A percentile compares a stretch with the other conserved stretches of the same genome.
phyloP scores from a whole-genome alignment of 2,329 filamentous ascomycete species.

The Pseudopyricularia javanii region DNA sequence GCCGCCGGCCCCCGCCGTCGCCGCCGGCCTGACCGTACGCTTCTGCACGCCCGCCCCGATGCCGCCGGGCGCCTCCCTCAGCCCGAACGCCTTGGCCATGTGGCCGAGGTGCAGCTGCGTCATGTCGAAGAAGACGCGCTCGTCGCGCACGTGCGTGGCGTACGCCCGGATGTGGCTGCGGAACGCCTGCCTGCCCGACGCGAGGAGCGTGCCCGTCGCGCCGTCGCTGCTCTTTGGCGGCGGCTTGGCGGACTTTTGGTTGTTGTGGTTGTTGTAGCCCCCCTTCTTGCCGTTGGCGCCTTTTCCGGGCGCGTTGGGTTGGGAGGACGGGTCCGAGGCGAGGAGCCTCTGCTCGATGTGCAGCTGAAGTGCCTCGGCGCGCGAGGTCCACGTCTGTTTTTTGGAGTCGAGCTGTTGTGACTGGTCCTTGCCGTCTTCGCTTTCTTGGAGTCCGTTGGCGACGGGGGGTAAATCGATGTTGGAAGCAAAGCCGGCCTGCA shows the following conservation, averaged over 20 bases:
- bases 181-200: slow-evolving; percentile 74
- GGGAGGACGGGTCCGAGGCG: slow-evolving; percentile 13
- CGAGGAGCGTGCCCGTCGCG: slow-evolving; percentile 46
- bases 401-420: slow-evolving; percentile 13
- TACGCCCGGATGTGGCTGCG: slow-evolving; percentile 91
- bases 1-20: slow-evolving; percentile 10
- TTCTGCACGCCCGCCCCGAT: slow-evolving; percentile 52
- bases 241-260: slow-evolving; percentile 17
- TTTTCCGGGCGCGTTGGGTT: slow-evolving; percentile 5
- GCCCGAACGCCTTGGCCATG: slow-evolving; percentile 81
- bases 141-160: slow-evolving; percentile 79
- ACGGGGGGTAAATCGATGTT: slow-evolving; percentile 45
- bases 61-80: slow-evolving; percentile 77
- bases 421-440: slow-evolving; percentile 35
- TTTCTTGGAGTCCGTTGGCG: slow-evolving; percentile 53
- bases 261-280: neutral
- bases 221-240: neutral
- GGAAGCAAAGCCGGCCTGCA: slow-evolving; percentile 53
- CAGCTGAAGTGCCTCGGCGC: slow-evolving; percentile 44
- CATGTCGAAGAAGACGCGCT: slow-evolving; percentile 83
- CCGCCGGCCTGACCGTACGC: slow-evolving; percentile 24
- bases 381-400: slow-evolving; percentile 26
- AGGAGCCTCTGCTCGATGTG: slow-evolving; percentile 49
- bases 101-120: slow-evolving; percentile 85
- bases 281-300: slow-evolving; percentile 6